Conservation (phyloP, 441 rosid genomes). For the Populus hybrid region DNA sequence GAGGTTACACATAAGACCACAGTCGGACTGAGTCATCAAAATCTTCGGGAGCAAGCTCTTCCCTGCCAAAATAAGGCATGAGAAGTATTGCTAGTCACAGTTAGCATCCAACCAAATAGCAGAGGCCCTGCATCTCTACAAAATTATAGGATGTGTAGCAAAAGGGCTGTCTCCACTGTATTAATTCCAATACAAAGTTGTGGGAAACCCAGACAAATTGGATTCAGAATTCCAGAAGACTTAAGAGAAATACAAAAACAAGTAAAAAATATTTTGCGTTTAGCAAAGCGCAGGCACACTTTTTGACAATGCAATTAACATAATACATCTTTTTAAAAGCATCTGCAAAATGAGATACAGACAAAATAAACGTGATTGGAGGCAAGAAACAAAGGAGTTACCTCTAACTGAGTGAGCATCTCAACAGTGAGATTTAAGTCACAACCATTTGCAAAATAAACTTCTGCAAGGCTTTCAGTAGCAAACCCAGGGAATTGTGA, state of each 20-base stretch:
- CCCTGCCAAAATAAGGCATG: conserved; percentile 34
- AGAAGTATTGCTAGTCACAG: conserved; percentile 21
- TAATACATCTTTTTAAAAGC: neutral
- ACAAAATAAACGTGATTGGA: conserved; percentile 14
- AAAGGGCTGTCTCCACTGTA: neutral
- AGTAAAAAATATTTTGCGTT: neutral
- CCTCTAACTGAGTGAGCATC: conserved; percentile 99
- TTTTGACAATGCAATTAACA: neutral
- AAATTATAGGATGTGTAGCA: neutral
- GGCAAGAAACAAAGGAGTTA: conserved; percentile 24
- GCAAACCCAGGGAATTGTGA: conserved; percentile 92
- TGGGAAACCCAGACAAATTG: neutral
- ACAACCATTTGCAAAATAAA: conserved; percentile 81
- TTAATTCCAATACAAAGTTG: neutral
- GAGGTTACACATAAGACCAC: conserved; percentile 16
- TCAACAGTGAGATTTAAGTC: conserved; percentile 86
- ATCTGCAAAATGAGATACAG: neutral
- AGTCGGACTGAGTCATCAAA: conserved; percentile 18
- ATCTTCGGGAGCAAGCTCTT: conserved; percentile 23
- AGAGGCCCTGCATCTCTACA: conserved; percentile 11
- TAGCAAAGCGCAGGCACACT: neutral
- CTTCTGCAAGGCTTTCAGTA: conserved; percentile 91
- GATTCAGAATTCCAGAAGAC: neutral
- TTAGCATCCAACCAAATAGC: conserved; percentile 19
- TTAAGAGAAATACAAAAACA: neutral